phyloP scores from a whole-genome alignment of 1,139 yeast species.

The Blastobotrys elegans region DNA sequence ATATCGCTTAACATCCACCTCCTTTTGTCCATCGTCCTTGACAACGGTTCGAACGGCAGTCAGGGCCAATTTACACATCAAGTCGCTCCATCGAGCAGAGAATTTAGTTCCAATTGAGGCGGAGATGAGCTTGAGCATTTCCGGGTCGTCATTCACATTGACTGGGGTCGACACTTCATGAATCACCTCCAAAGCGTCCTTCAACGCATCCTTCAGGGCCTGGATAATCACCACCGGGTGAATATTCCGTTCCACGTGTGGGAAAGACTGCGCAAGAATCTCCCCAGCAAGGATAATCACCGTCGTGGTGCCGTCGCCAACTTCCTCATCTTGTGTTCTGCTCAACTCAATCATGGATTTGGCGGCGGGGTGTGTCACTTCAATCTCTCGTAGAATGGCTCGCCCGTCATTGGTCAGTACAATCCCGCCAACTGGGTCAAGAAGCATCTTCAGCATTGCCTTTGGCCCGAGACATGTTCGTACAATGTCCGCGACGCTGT shows the following conservation, averaged over 20 bases:
- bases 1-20: conserved; percentile 89
- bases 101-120: conserved; percentile 97
- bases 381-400: conserved; percentile 94
- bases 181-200: conserved; percentile 85
- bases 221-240: conserved; percentile 96
- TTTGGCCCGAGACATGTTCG: conserved; percentile 99
- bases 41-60: conserved; percentile 83
- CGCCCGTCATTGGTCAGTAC: conserved; percentile 98
- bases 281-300: conserved; percentile 93
- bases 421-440: conserved; percentile 99
- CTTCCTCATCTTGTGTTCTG: conserved; percentile 98
- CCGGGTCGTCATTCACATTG: conserved; percentile 75
- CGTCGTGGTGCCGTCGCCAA: conserved; percentile 97
- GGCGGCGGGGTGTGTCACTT: conserved; percentile 97
- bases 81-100: conserved; percentile 83
- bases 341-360: conserved; percentile 96
- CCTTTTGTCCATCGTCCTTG: conserved; percentile 56
- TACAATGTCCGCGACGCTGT: conserved; percentile 80
- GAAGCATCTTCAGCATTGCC: conserved; percentile 96
- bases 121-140: conserved; percentile 79
- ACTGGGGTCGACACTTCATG: conserved; percentile 81
- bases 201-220: conserved; percentile 86
- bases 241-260: conserved; percentile 85
- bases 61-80: conserved; percentile 86
- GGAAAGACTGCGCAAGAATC: conserved; percentile 90